Evolutionary conservation across 2,329 filamentous ascomycete species (phyloP).

Genomic region (Aquanectria penicillioides): DNA sequence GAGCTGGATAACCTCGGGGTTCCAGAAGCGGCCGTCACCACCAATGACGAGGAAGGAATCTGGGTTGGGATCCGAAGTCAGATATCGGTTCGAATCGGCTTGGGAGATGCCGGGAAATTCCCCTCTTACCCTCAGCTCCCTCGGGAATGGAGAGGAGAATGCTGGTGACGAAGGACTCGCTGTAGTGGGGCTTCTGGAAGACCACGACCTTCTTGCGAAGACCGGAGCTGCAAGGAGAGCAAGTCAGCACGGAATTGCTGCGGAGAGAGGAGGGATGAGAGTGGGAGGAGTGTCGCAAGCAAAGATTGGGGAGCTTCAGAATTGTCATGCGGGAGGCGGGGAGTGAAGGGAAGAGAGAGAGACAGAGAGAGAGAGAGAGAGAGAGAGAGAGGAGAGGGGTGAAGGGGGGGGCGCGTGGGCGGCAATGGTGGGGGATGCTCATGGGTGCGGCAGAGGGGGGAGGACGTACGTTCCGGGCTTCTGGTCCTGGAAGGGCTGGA

Average conservation of each 20-base stretch:
- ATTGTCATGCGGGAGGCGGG: neutral
- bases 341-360: constrained; percentile 11
- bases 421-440: constrained; percentile 14
- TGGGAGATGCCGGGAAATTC: neutral
- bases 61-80: constrained; percentile 42
- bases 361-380: too few species aligned
- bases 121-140: constrained; percentile 75
- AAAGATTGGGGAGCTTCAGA: constrained; percentile 9
- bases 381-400: neutral
- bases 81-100: constrained; percentile 11
- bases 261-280: neutral
- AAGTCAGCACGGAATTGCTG: constrained; percentile 21
- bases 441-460: constrained; percentile 13
- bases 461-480: constrained; percentile 96
- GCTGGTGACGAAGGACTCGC: constrained; percentile 92
- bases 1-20: constrained; percentile 94
- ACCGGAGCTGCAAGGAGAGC: constrained; percentile 74
- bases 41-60: constrained; percentile 91
- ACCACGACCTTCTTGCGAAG: constrained; percentile 99
- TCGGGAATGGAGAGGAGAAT: constrained; percentile 97
- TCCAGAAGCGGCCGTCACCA: constrained; percentile 96
- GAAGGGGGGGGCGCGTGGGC: constrained; percentile 32
- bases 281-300: neutral
- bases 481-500: constrained; percentile 92
- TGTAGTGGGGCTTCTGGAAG: constrained; percentile 95